phyloP scores from a whole-genome alignment of 2,329 filamentous ascomycete genomes.

The Hypoxylon sp. region DNA sequence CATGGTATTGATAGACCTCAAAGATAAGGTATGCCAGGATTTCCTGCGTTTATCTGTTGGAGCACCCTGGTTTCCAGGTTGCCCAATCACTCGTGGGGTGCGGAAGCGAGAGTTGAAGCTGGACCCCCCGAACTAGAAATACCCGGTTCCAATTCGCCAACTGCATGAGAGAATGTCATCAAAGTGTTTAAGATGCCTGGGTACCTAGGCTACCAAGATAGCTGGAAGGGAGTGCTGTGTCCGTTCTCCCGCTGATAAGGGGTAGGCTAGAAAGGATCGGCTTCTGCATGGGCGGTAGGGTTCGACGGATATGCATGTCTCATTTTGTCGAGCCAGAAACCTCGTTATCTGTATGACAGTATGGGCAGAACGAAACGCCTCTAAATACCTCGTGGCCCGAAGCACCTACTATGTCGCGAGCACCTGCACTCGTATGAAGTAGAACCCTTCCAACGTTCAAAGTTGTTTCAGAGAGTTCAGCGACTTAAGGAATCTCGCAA shows the following conservation, averaged over 20 bases:
- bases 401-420: not conserved
- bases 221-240: not conserved
- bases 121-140: slow-evolving; percentile 12
- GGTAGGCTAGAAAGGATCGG: slow-evolving; percentile 6
- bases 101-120: slow-evolving; percentile 20
- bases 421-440: not conserved
- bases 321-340: slow-evolving; percentile 1
- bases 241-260: slow-evolving; percentile 31
- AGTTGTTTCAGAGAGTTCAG: not conserved
- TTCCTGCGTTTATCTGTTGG: slow-evolving; percentile 30
- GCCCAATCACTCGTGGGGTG: slow-evolving; percentile 31
- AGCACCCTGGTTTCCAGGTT: slow-evolving; percentile 8
- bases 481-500: not conserved
- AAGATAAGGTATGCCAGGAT: slow-evolving; percentile 30
- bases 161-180: not conserved
- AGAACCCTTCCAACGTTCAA: not conserved
- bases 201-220: too few species aligned
- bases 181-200: slow-evolving; percentile 6
- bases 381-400: not conserved
- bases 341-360: slow-evolving; percentile 5
- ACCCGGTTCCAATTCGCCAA: slow-evolving; percentile 25
- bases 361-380: slow-evolving; percentile 1
- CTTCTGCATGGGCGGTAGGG: slow-evolving; percentile 5
- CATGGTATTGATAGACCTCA: slow-evolving; percentile 7
- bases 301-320: slow-evolving; percentile 13